Conservation (phyloP, 208 protist species). For the Dictyostelium gargantuum region DNA sequence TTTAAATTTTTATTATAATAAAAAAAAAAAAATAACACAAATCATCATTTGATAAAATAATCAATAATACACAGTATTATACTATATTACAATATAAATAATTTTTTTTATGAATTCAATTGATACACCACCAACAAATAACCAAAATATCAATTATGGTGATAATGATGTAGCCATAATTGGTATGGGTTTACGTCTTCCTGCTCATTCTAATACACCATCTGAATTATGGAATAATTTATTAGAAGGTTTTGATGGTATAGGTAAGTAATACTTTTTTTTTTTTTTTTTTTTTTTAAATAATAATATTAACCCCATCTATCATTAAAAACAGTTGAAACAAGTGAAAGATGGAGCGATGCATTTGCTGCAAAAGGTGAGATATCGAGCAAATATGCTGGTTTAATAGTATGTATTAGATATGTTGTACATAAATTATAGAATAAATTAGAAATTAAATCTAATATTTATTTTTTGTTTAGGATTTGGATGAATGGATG, state of each 20-base stretch:
- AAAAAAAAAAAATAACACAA: no score
- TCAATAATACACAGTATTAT: no score
- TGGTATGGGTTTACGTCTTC: conserved; percentile 3
- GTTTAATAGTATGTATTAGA: conserved; percentile 58
- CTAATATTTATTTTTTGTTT: background rate
- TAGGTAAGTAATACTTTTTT: background rate
- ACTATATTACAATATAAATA: no score
- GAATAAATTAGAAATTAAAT: background rate
- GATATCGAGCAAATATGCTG: conserved; percentile 46
- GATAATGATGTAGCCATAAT: conserved; percentile 19
- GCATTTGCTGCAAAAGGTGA: conserved; percentile 9
- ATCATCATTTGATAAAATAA: no score
- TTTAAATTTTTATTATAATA: no score
- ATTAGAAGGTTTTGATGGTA: background rate
- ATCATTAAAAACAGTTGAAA: background rate
- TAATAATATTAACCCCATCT: no score
- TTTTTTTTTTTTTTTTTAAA: background rate
- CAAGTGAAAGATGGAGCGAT: conserved; percentile 61
- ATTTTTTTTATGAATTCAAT: no score
- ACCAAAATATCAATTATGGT: background rate
- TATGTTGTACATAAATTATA: background rate
- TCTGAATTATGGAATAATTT: background rate
- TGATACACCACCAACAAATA: no score
- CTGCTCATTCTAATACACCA: background rate
- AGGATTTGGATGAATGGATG: conserved; percentile 19